Evolutionary conservation across 1,284 basidiomycete genomes (phyloP).

Genomic region (Rhodotorula mucilaginosa): DNA sequence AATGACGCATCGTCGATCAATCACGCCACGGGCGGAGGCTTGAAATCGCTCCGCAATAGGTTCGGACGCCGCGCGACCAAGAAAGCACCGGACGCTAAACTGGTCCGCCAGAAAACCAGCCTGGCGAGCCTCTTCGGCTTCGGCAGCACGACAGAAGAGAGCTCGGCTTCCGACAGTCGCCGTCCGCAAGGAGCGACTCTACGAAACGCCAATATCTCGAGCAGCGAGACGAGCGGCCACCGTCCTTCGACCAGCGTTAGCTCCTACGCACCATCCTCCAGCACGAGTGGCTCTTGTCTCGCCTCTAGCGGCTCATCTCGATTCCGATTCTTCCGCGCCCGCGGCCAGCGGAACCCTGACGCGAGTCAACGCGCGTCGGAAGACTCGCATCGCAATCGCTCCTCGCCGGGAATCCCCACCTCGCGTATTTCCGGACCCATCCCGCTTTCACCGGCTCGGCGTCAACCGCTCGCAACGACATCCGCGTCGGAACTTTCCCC

Average conservation of each 20-base stretch:
- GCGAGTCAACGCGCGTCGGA: not conserved
- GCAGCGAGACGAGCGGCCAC: conserved; percentile 15
- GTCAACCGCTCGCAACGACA: too few relatives aligned
- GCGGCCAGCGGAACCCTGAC: conserved; percentile 12
- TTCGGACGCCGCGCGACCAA: not conserved
- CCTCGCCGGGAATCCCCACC: conserved; percentile 5
- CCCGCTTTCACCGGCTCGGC: conserved; percentile 1
- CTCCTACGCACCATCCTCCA: conserved; percentile 19
- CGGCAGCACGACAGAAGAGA: not conserved
- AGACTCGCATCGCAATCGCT: not conserved
- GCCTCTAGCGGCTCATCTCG: conserved; percentile 8
- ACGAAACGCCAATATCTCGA: not conserved
- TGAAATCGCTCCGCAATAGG: conserved; percentile 15
- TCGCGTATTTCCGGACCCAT: conserved; percentile 18
- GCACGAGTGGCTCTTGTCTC: not conserved
- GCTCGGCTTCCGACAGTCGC: not conserved
- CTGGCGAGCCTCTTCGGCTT: conserved; percentile 27
- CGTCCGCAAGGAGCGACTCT: not conserved
- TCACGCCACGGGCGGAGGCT: conserved; percentile 1
- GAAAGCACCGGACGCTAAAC: not conserved
- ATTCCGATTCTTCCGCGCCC: conserved; percentile 21
- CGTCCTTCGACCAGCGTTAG: conserved; percentile 15
- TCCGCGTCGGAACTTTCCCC: not conserved
- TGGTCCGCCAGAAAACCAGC: conserved; percentile 8
- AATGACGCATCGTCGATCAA: too few relatives aligned